Evolutionary conservation across 2,329 filamentous ascomycete genomes (phyloP).

Genomic region (Nothopassalora personata): DNA sequence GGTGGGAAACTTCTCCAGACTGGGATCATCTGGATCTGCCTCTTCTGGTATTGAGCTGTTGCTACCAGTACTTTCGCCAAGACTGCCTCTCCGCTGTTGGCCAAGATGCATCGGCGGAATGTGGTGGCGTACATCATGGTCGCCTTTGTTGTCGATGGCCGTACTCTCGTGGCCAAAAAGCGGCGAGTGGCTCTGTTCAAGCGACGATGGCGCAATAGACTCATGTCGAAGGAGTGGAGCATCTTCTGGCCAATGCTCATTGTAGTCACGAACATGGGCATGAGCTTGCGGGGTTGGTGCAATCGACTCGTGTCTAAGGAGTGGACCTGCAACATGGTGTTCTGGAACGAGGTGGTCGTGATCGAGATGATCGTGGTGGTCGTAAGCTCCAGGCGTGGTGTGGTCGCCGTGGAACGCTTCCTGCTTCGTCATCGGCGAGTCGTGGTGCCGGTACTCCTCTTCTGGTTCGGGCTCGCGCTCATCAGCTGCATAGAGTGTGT

Average conservation of each 20-base stretch:
- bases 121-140: conserved; percentile 12
- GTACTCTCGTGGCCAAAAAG: conserved; percentile 32
- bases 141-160: conserved; percentile 17
- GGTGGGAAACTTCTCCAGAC: conserved; percentile 32
- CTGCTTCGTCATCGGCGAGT: conserved; percentile 6
- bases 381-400: conserved; percentile 2
- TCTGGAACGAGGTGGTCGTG: conserved; percentile 3
- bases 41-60: conserved; percentile 17
- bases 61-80: conserved; percentile 12
- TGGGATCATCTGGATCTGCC: conserved; percentile 29
- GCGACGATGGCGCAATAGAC: conserved; percentile 23
- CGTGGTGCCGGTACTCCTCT: conserved; percentile 5
- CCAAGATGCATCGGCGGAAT: neutral
- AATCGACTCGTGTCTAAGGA: conserved; percentile 32
- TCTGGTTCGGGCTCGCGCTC: neutral
- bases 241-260: conserved; percentile 19
- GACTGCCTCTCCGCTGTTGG: neutral
- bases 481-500: conserved; percentile 4
- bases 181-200: conserved; percentile 26
- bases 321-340: conserved; percentile 20
- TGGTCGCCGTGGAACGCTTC: neutral
- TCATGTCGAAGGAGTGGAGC: conserved; percentile 37
- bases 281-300: conserved; percentile 5
- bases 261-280: conserved; percentile 4
- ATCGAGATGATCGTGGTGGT: conserved; percentile 5